A percentile compares a stretch with the other conserved stretches of the same genome.
These are phyloP conservation scores for Corylus americana DNA, from an alignment of 306 rosid genomes.

Conservation along the genomic window DNA sequence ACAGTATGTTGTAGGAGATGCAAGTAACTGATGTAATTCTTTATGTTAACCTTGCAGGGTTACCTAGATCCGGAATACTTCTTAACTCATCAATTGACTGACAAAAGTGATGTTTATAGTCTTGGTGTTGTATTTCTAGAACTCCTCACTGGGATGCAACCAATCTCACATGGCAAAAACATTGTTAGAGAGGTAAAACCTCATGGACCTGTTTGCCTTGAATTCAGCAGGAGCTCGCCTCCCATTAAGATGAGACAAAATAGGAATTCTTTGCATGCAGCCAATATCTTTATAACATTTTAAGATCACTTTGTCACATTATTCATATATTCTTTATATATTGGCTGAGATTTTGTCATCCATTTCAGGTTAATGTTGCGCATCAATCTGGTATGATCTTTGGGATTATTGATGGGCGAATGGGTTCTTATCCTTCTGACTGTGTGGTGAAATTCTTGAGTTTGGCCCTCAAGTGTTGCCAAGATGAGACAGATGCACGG, in stretches of 20 bases:
- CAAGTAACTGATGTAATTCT: background rate
- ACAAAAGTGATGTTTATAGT: slow-evolving; percentile 10
- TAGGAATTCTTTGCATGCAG: background rate
- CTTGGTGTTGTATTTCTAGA: slow-evolving; percentile 78
- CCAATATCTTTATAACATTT: background rate
- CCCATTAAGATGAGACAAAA: no score
- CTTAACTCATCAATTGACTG: slow-evolving; percentile 2
- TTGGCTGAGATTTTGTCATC: background rate
- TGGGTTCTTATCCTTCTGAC: slow-evolving; percentile 85
- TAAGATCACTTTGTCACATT: background rate
- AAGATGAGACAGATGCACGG: slow-evolving; percentile 71
- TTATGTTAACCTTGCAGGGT: slow-evolving; percentile 32
- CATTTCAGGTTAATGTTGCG: slow-evolving; percentile 58
- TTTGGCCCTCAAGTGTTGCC: slow-evolving; percentile 75
- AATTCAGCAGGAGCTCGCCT: background rate
- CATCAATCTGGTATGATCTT: slow-evolving; percentile 62
- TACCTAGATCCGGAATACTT: slow-evolving; percentile 6
- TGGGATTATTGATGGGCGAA: slow-evolving; percentile 58
- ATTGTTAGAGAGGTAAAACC: slow-evolving; percentile 88
- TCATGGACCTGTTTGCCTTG: slow-evolving; percentile 1
- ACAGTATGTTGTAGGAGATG: background rate
- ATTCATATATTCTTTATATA: no score
- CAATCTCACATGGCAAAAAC: slow-evolving; percentile 94
- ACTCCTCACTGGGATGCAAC: slow-evolving; percentile 89
- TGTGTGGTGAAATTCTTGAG: slow-evolving; percentile 63